Conservation (phyloP, 257 asterid genomes). For the Scutellaria galericulata region DNA sequence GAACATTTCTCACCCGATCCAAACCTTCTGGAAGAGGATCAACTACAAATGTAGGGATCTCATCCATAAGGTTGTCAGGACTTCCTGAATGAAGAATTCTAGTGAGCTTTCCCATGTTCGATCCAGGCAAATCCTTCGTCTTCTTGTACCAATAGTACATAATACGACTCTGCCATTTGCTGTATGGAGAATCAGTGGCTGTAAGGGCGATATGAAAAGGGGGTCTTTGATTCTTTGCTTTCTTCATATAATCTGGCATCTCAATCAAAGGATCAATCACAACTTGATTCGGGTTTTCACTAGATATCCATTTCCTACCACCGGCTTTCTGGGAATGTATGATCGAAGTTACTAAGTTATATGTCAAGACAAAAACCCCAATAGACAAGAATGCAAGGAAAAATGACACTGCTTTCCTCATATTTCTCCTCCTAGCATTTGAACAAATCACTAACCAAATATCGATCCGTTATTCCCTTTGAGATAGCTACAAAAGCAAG, state of each 20-base stretch:
- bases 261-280: conserved; percentile 58
- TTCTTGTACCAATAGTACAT: conserved; percentile 67
- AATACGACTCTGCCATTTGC: conserved; percentile 67
- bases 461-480: neutral
- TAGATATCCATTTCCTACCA: conserved; percentile 14
- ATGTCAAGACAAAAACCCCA: conserved; percentile 46
- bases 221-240: conserved; percentile 20
- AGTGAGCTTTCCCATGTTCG: conserved; percentile 67
- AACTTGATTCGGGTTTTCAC: conserved; percentile 8
- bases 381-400: conserved; percentile 45
- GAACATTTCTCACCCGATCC: conserved; percentile 45
- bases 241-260: conserved; percentile 49
- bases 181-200: conserved; percentile 49
- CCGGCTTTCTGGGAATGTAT: conserved; percentile 26
- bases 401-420: conserved; percentile 43
- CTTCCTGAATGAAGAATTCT: conserved; percentile 66
- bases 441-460: neutral
- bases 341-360: conserved; percentile 42
- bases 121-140: conserved; percentile 56
- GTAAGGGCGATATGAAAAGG: conserved; percentile 61
- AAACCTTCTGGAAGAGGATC: conserved; percentile 66
- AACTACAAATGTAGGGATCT: conserved; percentile 66
- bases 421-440: conserved; percentile 32
- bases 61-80: conserved; percentile 72
- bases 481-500: no score